Conservation (phyloP, 78 protist genomes). For the Pigoraptor vietnamica region DNA sequence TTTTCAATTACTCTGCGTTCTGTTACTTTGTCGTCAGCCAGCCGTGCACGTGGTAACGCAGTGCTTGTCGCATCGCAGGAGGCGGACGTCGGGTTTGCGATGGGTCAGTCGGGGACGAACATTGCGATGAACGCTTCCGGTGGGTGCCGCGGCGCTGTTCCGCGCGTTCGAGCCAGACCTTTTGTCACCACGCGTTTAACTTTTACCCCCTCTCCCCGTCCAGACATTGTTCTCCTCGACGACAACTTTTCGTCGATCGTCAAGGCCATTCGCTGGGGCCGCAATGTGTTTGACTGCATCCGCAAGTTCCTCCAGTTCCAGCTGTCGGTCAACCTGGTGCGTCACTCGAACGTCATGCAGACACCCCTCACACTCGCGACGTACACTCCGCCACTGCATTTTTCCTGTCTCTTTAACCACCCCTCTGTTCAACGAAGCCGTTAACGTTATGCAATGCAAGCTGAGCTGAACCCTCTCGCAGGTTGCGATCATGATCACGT, state of each 20-base stretch:
- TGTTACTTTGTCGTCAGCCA: too few relatives aligned
- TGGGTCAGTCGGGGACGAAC: conserved; percentile 90
- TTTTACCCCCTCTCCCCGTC: background rate
- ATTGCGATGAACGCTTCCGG: conserved; percentile 39
- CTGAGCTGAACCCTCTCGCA: background rate
- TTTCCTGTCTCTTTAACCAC: background rate
- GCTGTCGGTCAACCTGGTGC: conserved; percentile 87
- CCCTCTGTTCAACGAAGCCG: background rate
- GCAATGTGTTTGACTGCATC: conserved; percentile 87
- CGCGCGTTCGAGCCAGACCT: too few relatives aligned
- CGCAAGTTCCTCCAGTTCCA: conserved; percentile 94
- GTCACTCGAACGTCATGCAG: too few relatives aligned
- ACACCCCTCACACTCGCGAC: too few relatives aligned
- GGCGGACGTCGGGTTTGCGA: conserved; percentile 96
- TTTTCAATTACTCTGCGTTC: too few relatives aligned
- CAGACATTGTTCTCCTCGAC: conserved; percentile 87
- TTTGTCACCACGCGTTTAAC: too few relatives aligned
- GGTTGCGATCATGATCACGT: conserved; percentile 72
- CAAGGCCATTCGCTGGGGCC: conserved; percentile 92
- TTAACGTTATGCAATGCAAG: background rate
- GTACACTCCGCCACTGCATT: background rate
- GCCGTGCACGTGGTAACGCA: too few relatives aligned
- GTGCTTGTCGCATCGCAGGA: too few relatives aligned
- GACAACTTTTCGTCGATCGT: conserved; percentile 91
- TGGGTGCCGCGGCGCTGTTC: too few relatives aligned